Evolutionary conservation across 2,329 filamentous ascomycete genomes (phyloP).

Genomic region (Cladosporium velox): DNA sequence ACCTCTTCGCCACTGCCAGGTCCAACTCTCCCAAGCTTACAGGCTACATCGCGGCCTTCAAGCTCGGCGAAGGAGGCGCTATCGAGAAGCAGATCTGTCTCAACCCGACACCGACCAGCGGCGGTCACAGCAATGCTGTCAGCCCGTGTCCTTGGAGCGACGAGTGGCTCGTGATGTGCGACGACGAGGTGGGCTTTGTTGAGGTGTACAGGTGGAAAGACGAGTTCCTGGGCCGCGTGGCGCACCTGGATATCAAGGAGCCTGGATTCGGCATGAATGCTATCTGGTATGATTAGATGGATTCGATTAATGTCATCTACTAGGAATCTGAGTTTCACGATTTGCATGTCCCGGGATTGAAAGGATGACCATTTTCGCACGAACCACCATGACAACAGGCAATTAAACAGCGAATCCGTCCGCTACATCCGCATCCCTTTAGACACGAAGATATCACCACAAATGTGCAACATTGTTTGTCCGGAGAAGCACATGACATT

Average conservation of each 20-base stretch:
- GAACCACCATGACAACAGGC: too few species aligned
- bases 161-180: conserved; percentile 86
- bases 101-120: conserved; percentile 82
- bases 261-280: conserved; percentile 96
- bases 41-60: conserved; percentile 81
- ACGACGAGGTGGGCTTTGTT: conserved; percentile 83
- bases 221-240: conserved; percentile 76
- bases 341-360: background rate
- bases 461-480: background rate
- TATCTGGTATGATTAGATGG: conserved; percentile 78
- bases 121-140: conserved; percentile 87
- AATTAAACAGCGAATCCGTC: background rate
- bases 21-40: conserved; percentile 74
- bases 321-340: background rate
- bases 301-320: background rate
- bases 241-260: conserved; percentile 74
- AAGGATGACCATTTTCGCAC: background rate
- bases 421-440: too few species aligned
- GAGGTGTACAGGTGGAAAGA: conserved; percentile 87
- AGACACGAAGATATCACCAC: background rate
- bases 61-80: conserved; percentile 63
- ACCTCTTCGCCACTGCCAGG: conserved; percentile 83
- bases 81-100: conserved; percentile 78
- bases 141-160: conserved; percentile 79
- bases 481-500: background rate